phyloP scores from a whole-genome alignment of 768 basidiomycete genomes.

The Tricholoma sp. region DNA sequence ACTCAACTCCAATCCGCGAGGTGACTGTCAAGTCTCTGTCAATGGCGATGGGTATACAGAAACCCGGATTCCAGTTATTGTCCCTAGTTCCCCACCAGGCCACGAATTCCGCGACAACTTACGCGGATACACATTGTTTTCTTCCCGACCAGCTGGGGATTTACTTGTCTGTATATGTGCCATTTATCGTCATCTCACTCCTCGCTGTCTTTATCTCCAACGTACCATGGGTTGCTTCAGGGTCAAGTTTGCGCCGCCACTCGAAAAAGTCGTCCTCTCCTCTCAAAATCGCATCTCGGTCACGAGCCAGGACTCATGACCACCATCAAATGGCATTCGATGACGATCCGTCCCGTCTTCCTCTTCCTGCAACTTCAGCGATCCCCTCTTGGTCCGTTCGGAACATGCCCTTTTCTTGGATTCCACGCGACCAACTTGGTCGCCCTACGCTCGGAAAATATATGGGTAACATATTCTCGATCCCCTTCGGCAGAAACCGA shows the following conservation, averaged over 20 bases:
- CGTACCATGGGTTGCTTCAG: conserved; percentile 9
- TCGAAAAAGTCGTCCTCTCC: conserved; percentile 8
- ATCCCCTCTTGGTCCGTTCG: background rate
- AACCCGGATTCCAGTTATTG: conserved; percentile 87
- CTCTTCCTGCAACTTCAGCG: conserved; percentile 12
- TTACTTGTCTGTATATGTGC: conserved; percentile 70
- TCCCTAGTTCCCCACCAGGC: conserved; percentile 48
- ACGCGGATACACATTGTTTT: conserved; percentile 62
- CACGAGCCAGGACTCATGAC: background rate
- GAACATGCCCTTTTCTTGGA: background rate
- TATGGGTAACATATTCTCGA: background rate
- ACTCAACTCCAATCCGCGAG: conserved; percentile 47
- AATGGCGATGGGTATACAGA: conserved; percentile 80
- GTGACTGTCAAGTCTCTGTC: conserved; percentile 88
- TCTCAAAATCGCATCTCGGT: background rate
- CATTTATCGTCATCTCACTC: conserved; percentile 59
- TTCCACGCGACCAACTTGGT: conserved; percentile 4
- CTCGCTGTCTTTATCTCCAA: conserved; percentile 33
- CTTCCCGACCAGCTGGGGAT: conserved; percentile 83
- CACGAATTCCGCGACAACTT: conserved; percentile 17
- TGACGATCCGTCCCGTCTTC: conserved; percentile 10
- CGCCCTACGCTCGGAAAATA: background rate
- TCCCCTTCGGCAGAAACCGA: conserved; percentile 2
- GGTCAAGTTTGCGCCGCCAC: background rate
- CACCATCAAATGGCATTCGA: background rate